Evolutionary conservation across 805 yeast species (phyloP).

Genomic region (Candida ovalis): DNA sequence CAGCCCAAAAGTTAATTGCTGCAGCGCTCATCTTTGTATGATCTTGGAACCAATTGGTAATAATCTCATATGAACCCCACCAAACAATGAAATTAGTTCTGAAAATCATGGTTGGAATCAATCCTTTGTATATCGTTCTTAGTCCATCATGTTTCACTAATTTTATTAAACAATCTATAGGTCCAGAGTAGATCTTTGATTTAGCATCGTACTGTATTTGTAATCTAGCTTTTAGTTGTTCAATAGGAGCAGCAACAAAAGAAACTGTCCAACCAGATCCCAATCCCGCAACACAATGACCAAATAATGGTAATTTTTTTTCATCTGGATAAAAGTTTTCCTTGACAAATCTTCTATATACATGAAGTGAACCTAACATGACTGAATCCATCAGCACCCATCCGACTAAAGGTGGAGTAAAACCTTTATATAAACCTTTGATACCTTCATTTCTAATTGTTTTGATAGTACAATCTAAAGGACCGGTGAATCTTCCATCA

Average conservation of each 20-base stretch:
- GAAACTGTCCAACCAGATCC: constrained; percentile 94
- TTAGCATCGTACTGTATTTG: constrained; percentile 87
- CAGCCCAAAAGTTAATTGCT: constrained; percentile 84
- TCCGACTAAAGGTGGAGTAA: constrained; percentile 89
- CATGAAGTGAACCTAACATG: constrained; percentile 82
- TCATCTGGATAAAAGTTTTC: constrained; percentile 60
- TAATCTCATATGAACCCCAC: constrained; percentile 91
- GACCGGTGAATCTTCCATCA: constrained; percentile 72
- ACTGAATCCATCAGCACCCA: constrained; percentile 94
- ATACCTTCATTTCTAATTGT: constrained; percentile 74
- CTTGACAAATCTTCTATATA: constrained; percentile 65
- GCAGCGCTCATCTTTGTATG: constrained; percentile 66
- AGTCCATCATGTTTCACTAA: constrained; percentile 60
- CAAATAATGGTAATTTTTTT: constrained; percentile 63
- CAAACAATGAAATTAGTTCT: constrained; percentile 83
- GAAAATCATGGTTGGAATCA: constrained; percentile 82
- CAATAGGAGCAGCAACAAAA: constrained; percentile 94
- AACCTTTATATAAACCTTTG: constrained; percentile 80
- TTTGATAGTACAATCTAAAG: constrained; percentile 72
- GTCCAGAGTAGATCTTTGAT: constrained; percentile 66
- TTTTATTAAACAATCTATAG: constrained; percentile 67
- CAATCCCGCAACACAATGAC: constrained; percentile 68
- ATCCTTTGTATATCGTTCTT: constrained; percentile 74
- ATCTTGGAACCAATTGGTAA: constrained; percentile 63
- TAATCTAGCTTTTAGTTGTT: constrained; percentile 80